Evolutionary conservation across 2,329 filamentous ascomycete species (phyloP).

Genomic region (Xylaria sp.): DNA sequence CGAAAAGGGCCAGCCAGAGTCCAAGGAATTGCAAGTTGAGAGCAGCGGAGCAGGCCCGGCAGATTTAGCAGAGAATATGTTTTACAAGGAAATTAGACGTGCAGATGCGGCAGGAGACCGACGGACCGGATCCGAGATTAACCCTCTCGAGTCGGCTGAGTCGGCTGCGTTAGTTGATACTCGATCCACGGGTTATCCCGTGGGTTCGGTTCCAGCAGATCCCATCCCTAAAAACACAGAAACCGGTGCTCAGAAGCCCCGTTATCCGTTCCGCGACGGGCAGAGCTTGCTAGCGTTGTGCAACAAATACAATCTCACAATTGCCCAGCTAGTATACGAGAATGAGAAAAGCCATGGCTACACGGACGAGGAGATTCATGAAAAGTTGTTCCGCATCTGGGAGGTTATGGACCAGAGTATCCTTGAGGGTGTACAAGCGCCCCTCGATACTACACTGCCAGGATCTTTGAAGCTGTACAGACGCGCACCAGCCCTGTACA

Average conservation of each 20-base stretch:
- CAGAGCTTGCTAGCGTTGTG: slow-evolving; percentile 58
- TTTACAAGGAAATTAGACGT: slow-evolving; percentile 61
- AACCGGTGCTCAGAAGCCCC: slow-evolving; percentile 50
- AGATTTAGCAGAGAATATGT: slow-evolving; percentile 63
- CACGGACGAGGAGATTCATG: slow-evolving; percentile 59
- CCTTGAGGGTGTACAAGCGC: slow-evolving; percentile 59
- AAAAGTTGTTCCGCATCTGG: slow-evolving; percentile 61
- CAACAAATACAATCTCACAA: slow-evolving; percentile 61
- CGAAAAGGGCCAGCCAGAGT: slow-evolving; percentile 33
- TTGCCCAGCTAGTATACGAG: slow-evolving; percentile 62
- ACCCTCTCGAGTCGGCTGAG: slow-evolving; percentile 46
- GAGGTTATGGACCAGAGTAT: slow-evolving; percentile 64
- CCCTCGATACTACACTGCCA: slow-evolving; percentile 54
- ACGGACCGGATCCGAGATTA: slow-evolving; percentile 56
- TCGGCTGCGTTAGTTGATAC: slow-evolving; percentile 33
- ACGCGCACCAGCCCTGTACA: slow-evolving; percentile 58
- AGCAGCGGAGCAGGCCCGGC: slow-evolving; percentile 52
- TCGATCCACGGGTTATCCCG: slow-evolving; percentile 19
- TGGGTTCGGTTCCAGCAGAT: slow-evolving; percentile 33
- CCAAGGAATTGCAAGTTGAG: slow-evolving; percentile 42
- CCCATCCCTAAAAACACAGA: slow-evolving; percentile 24
- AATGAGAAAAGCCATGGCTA: slow-evolving; percentile 64
- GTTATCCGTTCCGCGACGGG: slow-evolving; percentile 60
- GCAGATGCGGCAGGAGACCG: slow-evolving; percentile 59
- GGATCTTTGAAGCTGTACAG: slow-evolving; percentile 60